These are phyloP conservation scores for Annulohypoxylon nitens DNA, from an alignment of 495 filamentous ascomycete species.

Conservation along the genomic window DNA sequence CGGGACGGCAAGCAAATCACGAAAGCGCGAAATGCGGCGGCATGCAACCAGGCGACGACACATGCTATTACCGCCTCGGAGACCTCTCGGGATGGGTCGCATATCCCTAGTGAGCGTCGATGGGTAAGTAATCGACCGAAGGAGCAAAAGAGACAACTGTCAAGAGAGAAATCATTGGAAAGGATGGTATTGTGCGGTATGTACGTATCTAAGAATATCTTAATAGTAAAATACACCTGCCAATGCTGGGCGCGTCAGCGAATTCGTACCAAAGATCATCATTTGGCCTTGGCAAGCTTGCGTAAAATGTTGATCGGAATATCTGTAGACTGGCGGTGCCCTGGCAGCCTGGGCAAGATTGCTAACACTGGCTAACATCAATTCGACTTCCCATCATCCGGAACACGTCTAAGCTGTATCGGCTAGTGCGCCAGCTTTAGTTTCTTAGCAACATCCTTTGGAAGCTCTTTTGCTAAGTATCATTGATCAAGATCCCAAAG, in stretches of 20 bases:
- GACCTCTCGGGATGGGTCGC: slow-evolving; percentile 41
- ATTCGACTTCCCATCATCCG: slow-evolving; percentile 14
- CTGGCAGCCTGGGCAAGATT: slow-evolving; percentile 6
- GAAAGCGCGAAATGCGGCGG: slow-evolving; percentile 39
- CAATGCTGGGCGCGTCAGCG: slow-evolving; percentile 45
- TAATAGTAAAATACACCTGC: slow-evolving; percentile 26
- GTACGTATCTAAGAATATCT: slow-evolving; percentile 37
- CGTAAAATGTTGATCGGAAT: slow-evolving; percentile 33
- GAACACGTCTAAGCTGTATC: slow-evolving; percentile 13
- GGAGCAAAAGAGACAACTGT: slow-evolving; percentile 33
- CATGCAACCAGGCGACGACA: slow-evolving; percentile 41
- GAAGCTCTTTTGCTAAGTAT: not conserved
- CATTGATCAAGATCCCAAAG: slow-evolving; percentile 1
- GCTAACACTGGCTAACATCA: slow-evolving; percentile 14
- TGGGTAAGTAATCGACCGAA: slow-evolving; percentile 36
- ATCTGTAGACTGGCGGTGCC: slow-evolving; percentile 19
- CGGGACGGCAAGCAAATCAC: slow-evolving; percentile 34
- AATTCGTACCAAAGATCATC: slow-evolving; percentile 38
- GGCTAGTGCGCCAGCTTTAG: slow-evolving; percentile 21
- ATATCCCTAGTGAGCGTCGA: slow-evolving; percentile 24
- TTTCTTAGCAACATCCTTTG: slow-evolving; percentile 18
- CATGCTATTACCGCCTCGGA: slow-evolving; percentile 35
- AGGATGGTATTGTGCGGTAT: slow-evolving; percentile 15
- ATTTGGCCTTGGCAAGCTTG: slow-evolving; percentile 37
- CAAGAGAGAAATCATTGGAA: slow-evolving; percentile 18